Conservation (phyloP, 116 monocot species). For the Thalassia testudinum region DNA sequence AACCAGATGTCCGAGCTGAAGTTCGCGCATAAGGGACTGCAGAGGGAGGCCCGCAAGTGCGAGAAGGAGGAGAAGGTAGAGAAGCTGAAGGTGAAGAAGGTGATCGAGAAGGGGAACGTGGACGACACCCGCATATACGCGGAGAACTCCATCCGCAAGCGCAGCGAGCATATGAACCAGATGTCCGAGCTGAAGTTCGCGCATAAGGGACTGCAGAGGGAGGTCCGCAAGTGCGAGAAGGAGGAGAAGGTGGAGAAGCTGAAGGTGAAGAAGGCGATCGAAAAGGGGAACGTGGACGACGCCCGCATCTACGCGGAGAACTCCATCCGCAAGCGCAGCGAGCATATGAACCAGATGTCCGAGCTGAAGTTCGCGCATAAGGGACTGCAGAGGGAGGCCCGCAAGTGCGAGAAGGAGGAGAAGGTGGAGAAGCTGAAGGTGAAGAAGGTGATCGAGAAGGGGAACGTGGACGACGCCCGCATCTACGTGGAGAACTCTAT, state of each 20-base stretch:
- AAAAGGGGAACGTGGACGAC: slow-evolving; percentile 23
- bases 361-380: too few species aligned
- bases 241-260: slow-evolving; percentile 21
- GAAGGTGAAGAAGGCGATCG: slow-evolving; percentile 28
- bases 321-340: slow-evolving; percentile 19
- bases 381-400: too few species aligned
- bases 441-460: too few species aligned
- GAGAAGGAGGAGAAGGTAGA: slow-evolving; percentile 21
- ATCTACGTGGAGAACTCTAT: too few species aligned
- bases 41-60: slow-evolving; percentile 24
- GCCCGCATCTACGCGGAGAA: slow-evolving; percentile 23
- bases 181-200: slow-evolving; percentile 24
- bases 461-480: too few species aligned
- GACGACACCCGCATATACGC: slow-evolving; percentile 19
- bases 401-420: too few species aligned
- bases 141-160: slow-evolving; percentile 23
- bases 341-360: too few species aligned
- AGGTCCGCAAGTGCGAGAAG: slow-evolving; percentile 25
- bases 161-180: slow-evolving; percentile 26
- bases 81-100: slow-evolving; percentile 28
- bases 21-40: slow-evolving; percentile 20
- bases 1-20: slow-evolving; percentile 23
- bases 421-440: too few species aligned
- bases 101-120: slow-evolving; percentile 24
- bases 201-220: slow-evolving; percentile 17